Evolutionary conservation across 495 filamentous ascomycete genomes (phyloP), one percentile per base, ranked within the genome.

Genomic region (Aspergillus coremiiformis): DNA sequence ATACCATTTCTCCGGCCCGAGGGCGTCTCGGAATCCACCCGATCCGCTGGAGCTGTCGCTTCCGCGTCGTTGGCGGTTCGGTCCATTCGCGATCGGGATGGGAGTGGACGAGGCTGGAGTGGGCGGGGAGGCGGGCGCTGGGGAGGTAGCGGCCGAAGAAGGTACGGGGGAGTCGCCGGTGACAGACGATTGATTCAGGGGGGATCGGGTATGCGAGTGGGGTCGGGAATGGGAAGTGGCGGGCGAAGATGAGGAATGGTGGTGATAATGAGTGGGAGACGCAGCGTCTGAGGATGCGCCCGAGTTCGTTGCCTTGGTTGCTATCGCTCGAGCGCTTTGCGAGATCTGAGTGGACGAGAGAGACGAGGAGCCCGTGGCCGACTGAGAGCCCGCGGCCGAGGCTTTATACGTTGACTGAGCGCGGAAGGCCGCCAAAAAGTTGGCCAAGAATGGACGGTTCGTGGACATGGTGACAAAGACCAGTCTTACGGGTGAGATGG

Each of bases 371-470:
- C 39, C 49, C 35, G 63, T 33, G 46, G 63, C 52, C 29, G 65
- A 53, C 33, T 66, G 62, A 1, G 66, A 58, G 20, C 55, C 55
- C 10, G 58, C 50, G 12, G 65, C 61, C 10, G 75, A 61, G 33
- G 75, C 59, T 53, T 78, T 77, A 51, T 66, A 71, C 55, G 74
- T 69, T 32, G 76, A 79, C 64, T 80, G 77, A 53, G 80, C 76
- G 44, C 89, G 84, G 67, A 92, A 92, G 57, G 87, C 86, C 62
- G 87, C 84, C 56, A 94, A 80, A 78, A 94, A 89, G 74, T 86
- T 89, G 50, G 85, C 82, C 56, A 94, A 77, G 78, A 91, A 92
- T 49, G 89, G 86, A 33, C 87, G 77, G 73, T 92, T 89, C 51
- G 85, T 88, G 0, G 86, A 65, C 72, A 75, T 74, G 51, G 22